phyloP scores from a whole-genome alignment of 176 grass and related monocot genomes.

The Urochloa ruziziensis region DNA sequence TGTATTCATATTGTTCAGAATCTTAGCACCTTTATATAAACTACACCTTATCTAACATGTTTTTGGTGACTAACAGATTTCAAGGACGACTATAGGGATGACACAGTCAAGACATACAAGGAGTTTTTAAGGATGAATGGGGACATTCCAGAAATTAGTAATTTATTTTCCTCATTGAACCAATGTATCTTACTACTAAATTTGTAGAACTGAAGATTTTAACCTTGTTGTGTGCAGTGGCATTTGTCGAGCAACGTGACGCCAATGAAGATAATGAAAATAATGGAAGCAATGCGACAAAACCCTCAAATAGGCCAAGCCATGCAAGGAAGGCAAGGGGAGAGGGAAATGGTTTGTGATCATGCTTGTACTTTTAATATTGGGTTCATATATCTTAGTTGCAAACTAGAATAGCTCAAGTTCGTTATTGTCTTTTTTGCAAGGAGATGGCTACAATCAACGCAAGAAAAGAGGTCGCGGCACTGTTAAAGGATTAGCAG shows the following conservation, averaged over 20 bases:
- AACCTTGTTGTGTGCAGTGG: neutral
- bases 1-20: neutral
- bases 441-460: too few species aligned
- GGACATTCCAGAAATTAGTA: neutral
- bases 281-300: too few species aligned
- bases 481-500: neutral
- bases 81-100: neutral
- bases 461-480: neutral
- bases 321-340: too few species aligned
- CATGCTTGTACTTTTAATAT: too few species aligned
- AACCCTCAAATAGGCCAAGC: too few species aligned
- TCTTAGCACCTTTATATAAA: neutral
- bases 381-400: too few species aligned
- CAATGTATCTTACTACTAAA: neutral
- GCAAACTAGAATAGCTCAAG: too few species aligned
- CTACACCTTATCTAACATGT: neutral
- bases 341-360: too few species aligned
- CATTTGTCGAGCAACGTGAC: too few species aligned
- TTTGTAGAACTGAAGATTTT: neutral
- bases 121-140: neutral
- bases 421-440: too few species aligned
- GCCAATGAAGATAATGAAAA: too few species aligned
- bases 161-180: neutral
- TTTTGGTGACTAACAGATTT: neutral
- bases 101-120: neutral